These are phyloP conservation scores for Oryza glumipatula DNA, from an alignment of 176 grass and related monocot species.

Conservation along the genomic window DNA sequence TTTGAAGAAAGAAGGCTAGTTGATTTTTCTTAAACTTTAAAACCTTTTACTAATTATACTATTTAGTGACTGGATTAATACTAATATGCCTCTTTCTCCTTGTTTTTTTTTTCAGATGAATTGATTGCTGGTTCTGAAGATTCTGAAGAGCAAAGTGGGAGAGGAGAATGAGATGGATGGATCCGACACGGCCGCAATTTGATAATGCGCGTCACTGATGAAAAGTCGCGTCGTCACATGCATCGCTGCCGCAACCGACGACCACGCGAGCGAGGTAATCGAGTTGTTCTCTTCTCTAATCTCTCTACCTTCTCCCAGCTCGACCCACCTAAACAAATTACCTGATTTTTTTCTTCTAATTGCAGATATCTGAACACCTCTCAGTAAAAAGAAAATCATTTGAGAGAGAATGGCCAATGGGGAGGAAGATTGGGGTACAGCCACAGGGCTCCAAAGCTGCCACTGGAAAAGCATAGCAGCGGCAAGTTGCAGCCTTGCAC, in stretches of 20 bases:
- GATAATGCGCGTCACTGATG: slow-evolving; percentile 41
- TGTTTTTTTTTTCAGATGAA: background rate
- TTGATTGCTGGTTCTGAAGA: background rate
- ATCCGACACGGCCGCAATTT: slow-evolving; percentile 49
- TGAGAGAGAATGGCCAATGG: background rate
- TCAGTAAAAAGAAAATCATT: background rate
- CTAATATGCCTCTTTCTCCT: background rate
- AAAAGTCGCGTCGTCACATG: slow-evolving; percentile 61
- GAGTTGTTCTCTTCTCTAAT: slow-evolving; percentile 41
- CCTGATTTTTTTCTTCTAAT: background rate
- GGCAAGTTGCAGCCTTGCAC: slow-evolving; percentile 32
- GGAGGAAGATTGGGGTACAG: background rate
- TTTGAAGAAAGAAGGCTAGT: background rate
- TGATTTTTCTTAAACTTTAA: background rate
- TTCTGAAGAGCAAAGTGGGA: too few relatives aligned
- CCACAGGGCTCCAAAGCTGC: background rate
- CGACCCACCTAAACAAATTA: background rate
- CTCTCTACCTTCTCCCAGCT: background rate
- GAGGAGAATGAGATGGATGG: background rate
- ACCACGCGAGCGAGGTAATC: slow-evolving; percentile 49
- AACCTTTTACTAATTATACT: background rate
- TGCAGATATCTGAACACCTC: background rate
- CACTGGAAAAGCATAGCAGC: background rate
- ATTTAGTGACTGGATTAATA: background rate
- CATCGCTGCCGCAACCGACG: slow-evolving; percentile 46